phyloP scores from a whole-genome alignment of 2,329 filamentous ascomycete genomes.

The Penicillium palitans region DNA sequence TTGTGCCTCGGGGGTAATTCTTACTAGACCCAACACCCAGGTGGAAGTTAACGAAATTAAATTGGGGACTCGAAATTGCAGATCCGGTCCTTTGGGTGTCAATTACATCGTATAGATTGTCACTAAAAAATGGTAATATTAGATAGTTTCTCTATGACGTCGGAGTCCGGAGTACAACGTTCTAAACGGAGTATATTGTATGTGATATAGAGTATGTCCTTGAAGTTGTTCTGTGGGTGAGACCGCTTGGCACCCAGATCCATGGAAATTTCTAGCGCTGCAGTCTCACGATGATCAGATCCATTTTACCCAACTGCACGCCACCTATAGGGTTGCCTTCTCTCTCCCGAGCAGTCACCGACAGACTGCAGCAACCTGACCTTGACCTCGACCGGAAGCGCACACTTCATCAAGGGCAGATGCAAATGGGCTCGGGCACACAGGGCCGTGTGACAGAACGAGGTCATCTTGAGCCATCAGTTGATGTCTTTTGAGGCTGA shows the following conservation, averaged over 20 bases:
- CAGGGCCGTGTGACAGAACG: slow-evolving; percentile 7
- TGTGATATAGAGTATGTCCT: background rate
- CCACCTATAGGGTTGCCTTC: slow-evolving; percentile 7
- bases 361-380: background rate
- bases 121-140: background rate
- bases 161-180: background rate
- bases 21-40: background rate
- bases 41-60: background rate
- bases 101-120: background rate
- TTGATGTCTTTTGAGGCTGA: slow-evolving; percentile 11
- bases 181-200: background rate
- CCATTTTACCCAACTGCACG: background rate
- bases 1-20: background rate
- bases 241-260: background rate
- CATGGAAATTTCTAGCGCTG: slow-evolving; percentile 4
- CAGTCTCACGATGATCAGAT: background rate
- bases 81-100: background rate
- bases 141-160: background rate
- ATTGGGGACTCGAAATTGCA: background rate
- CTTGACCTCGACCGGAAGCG: background rate
- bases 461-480: slow-evolving; percentile 8
- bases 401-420: background rate
- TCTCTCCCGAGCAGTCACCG: background rate
- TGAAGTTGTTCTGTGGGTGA: background rate
- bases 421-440: slow-evolving; percentile 1